Evolutionary conservation across 495 filamentous ascomycete species (phyloP).

Genomic region (Aspergillus carlsbadensis): DNA sequence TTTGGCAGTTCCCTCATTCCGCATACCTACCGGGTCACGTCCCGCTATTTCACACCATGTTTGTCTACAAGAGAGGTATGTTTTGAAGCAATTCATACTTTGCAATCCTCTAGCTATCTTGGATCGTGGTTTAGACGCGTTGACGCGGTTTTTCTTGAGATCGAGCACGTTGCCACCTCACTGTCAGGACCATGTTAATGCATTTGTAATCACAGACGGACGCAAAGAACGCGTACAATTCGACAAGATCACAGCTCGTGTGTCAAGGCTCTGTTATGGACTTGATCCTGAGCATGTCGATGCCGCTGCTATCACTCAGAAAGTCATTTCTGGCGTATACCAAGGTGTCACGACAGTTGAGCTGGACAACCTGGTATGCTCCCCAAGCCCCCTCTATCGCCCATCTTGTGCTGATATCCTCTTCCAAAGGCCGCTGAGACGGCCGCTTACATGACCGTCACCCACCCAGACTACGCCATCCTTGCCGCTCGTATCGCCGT

Average conservation of each 20-base stretch:
- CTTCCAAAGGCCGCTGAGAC: slow-evolving; percentile 85
- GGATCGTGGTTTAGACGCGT: not conserved
- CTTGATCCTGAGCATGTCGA: slow-evolving; percentile 96
- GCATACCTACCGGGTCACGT: slow-evolving; percentile 9
- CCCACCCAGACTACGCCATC: slow-evolving; percentile 98
- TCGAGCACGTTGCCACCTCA: slow-evolving; percentile 26
- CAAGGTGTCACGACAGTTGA: slow-evolving; percentile 95
- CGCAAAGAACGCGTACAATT: slow-evolving; percentile 99
- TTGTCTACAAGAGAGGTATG: slow-evolving; percentile 71
- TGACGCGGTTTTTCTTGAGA: not conserved
- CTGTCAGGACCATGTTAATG: slow-evolving; percentile 23
- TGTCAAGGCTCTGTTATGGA: slow-evolving; percentile 95
- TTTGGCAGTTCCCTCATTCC: slow-evolving; percentile 14
- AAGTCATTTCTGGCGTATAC: slow-evolving; percentile 99
- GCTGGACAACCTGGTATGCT: slow-evolving; percentile 89
- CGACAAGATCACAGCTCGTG: slow-evolving; percentile 99
- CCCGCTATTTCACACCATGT: slow-evolving; percentile 47
- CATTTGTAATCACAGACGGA: slow-evolving; percentile 63
- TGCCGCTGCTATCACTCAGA: slow-evolving; percentile 96
- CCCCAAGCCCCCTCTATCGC: not conserved
- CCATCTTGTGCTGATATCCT: slow-evolving; percentile 16
- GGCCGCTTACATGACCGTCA: slow-evolving; percentile 99
- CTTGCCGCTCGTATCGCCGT: slow-evolving; percentile 98
- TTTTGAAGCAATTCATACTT: slow-evolving; percentile 11
- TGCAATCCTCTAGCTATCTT: not conserved